Base-by-base conservation (phyloP, 1,139 yeast species). In the Saccharomyces hybrid region DNA sequence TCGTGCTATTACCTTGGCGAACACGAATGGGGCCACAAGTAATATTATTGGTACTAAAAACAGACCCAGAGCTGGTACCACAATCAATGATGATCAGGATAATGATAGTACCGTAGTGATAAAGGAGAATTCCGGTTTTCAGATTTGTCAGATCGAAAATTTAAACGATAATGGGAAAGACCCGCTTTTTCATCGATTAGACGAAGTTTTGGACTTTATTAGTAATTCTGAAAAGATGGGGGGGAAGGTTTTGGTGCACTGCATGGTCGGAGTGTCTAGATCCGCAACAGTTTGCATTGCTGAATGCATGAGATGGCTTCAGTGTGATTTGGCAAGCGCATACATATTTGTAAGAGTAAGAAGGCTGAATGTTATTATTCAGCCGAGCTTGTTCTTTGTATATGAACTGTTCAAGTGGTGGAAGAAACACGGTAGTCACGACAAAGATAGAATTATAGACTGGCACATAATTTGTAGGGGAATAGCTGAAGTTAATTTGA, bases 401-500 rank as follows among this genome's bases (percentile, higher is more conserved):
- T 89, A 87, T 69, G 97, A 90, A 64, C 75, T 90, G 58, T 81
- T 84, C 64, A 80, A 86, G 64, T 88, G 86, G 84, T 38, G 44
- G 95, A 88, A 63, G 91, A 88, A 56, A 53, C 61, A 46, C 57
- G 59, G 12, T 95, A 88, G 63, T 90, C 87, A 56, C 53, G 61
- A 46, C 58, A 61, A 51, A 64, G 62, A 9, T 58, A 61, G 44
- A 50, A 56, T 59, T 16, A 58, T 88, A 50, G 97, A 90, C 66
- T 91, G 98, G 98, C 87, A 83, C 66, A 78, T 87, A n/a, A 74
- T 91, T 68, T 88, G 97, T 69, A 79, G 95, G 49, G 96, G 90
- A 64, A 88, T 91, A 57, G 82, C 86, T 65, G 77, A 78, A 59
- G 76, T 91, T 71, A 91, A 91, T 71, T 77, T 66, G 55, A 71